Evolutionary conservation across 331 rosid genomes (phyloP), one percentile per base, ranked within the genome.

Genomic region (Telfairia occidentalis): DNA sequence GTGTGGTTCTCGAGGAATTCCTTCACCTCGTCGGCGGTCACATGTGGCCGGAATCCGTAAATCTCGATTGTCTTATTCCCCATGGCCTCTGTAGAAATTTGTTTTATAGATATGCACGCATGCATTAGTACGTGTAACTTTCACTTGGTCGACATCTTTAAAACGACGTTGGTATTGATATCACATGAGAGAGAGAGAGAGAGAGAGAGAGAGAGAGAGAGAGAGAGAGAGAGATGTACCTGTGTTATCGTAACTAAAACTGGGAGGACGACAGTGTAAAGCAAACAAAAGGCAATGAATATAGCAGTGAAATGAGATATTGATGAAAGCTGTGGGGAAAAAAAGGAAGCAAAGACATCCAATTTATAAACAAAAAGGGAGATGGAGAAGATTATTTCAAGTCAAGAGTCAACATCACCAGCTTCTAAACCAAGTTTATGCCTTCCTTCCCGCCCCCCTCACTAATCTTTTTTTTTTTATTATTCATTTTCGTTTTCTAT

Each of bases 1-100:
- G 85, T 73, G 42, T 30, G 35, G 60, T 3, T 11, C 79, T 84
- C 87, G 5, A 84, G 58, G 72, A 64, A 73, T 6, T 15, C 35
- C 38, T 45, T 73, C 77, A 84, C 87, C 4, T n/a, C 79, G 43
- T 66, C 79, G 2, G 24, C 15, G 28, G 50, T 10, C 12, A 54
- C 79, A 2, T n/a, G 7, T 5, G 46, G 63, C 16, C 66, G 10
- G 34, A 84, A 84, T 57, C 87, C 85, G 10, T 0, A 78, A 49
- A 84, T 2, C 42, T 9, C 12, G 61, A 84, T 61, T 19, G 72
- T 72, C 57, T 60, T n/a, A n/a, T n/a, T 70, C 10, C 43, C 79
- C 82, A 75, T 77, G 34, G 7, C 10, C 5, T 66, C 24, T 43
- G 52, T 40, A 23, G 35, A 5, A 3, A 21, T 66, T 12, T 67